Conservation (phyloP, 2,329 filamentous ascomycete species). For the Pseudogymnoascus sp. region DNA sequence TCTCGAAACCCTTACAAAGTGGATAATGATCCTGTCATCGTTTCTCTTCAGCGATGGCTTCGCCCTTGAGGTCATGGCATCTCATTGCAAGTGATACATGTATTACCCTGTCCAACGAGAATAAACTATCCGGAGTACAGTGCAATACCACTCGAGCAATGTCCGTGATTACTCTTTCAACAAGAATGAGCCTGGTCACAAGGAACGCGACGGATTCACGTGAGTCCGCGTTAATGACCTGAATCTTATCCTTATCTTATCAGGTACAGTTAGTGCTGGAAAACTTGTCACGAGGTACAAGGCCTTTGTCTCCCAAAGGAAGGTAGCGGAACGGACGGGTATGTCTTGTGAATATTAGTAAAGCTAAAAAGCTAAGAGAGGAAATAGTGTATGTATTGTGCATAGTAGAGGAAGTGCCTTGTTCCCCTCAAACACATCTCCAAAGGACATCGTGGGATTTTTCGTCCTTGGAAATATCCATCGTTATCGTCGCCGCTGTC, state of each 20-base stretch:
- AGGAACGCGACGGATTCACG: slow-evolving; percentile 1
- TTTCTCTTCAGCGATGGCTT: slow-evolving; percentile 32
- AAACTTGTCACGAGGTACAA: neutral
- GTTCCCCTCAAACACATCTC: neutral
- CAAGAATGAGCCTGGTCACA: neutral
- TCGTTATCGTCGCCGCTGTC: neutral
- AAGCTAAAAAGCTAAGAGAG: neutral
- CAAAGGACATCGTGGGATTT: neutral
- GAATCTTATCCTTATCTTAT: slow-evolving; percentile 3
- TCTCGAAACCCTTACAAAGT: slow-evolving; percentile 53
- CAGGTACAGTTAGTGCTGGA: neutral
- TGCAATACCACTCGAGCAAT: neutral
- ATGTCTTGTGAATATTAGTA: neutral
- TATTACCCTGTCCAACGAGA: neutral
- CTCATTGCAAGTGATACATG: neutral
- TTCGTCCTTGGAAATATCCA: neutral
- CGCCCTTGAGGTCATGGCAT: neutral
- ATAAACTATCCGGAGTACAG: neutral
- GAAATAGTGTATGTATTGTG: neutral
- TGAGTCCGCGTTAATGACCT: slow-evolving; percentile 1
- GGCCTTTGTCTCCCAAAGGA: neutral
- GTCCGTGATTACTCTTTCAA: neutral
- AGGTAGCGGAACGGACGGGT: neutral
- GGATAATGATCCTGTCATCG: slow-evolving; percentile 63
- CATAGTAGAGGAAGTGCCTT: neutral